Conservation (phyloP, 805 yeast genomes). For the fission yeast (Schizosaccharomyces pombe) region DNA sequence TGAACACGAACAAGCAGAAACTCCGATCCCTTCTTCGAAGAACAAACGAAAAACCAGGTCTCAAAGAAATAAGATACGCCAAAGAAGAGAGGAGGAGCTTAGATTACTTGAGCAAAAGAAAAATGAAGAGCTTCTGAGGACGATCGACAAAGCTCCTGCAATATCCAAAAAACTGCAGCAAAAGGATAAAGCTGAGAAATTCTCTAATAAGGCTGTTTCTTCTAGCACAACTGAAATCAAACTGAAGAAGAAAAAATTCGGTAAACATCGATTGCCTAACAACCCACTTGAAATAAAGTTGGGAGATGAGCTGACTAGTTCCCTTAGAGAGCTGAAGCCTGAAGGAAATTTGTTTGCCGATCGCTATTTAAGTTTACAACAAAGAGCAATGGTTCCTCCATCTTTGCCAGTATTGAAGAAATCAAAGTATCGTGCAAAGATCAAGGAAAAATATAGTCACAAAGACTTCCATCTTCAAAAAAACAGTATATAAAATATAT, state of each 20-base stretch:
- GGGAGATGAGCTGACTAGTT: slow-evolving; percentile 68
- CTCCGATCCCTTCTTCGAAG: neutral
- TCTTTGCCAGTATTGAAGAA: slow-evolving; percentile 45
- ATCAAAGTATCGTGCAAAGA: slow-evolving; percentile 45
- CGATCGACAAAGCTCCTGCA: neutral
- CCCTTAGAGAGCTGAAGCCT: slow-evolving; percentile 61
- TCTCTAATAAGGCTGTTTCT: neutral
- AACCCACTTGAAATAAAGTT: slow-evolving; percentile 49
- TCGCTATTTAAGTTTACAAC: slow-evolving; percentile 58
- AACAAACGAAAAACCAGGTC: slow-evolving; percentile 2
- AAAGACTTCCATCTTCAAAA: slow-evolving; percentile 35
- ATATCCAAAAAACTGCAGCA: neutral
- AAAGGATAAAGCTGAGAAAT: neutral
- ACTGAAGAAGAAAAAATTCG: slow-evolving; percentile 15
- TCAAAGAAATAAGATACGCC: slow-evolving; percentile 7
- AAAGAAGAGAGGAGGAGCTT: neutral
- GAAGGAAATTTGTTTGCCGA: slow-evolving; percentile 77
- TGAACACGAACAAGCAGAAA: slow-evolving; percentile 15
- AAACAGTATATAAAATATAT: neutral
- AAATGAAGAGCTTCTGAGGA: neutral
- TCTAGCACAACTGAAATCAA: neutral
- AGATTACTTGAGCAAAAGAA: neutral
- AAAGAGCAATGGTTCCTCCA: slow-evolving; percentile 67
- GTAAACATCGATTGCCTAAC: slow-evolving; percentile 25
- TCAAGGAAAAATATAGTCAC: slow-evolving; percentile 81